Evolutionary conservation across 768 basidiomycete species (phyloP).

Genomic region (Nidularia pulvinata): DNA sequence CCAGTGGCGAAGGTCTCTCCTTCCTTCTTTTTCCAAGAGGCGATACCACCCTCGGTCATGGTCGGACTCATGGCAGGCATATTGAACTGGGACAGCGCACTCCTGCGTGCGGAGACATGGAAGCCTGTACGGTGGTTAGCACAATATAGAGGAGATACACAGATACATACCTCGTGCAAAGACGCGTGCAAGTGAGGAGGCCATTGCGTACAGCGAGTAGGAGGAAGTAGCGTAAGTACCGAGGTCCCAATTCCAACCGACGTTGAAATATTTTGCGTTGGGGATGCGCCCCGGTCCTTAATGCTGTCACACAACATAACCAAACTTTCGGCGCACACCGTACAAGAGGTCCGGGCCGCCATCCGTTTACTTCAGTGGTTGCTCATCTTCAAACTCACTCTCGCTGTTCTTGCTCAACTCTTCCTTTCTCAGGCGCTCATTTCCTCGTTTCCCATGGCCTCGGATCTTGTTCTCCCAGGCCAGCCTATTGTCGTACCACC

Average conservation of each 20-base stretch:
- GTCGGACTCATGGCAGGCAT: slow-evolving; percentile 99
- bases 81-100: slow-evolving; percentile 84
- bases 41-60: slow-evolving; percentile 99
- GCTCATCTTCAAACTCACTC: background rate
- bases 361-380: too few relatives aligned
- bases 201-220: slow-evolving; percentile 41
- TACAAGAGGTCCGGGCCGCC: too few relatives aligned
- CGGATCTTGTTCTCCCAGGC: slow-evolving; percentile 61
- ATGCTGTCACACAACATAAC: background rate
- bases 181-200: slow-evolving; percentile 62
- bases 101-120: slow-evolving; percentile 76
- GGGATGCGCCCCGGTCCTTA: slow-evolving; percentile 12
- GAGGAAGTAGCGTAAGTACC: slow-evolving; percentile 9
- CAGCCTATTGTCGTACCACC: slow-evolving; percentile 67
- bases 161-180: slow-evolving; percentile 60
- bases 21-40: slow-evolving; percentile 96
- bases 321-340: too few relatives aligned
- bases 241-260: slow-evolving; percentile 7
- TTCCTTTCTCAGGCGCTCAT: background rate
- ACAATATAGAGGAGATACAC: background rate
- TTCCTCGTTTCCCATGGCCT: slow-evolving; percentile 10
- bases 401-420: slow-evolving; percentile 6
- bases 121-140: slow-evolving; percentile 51
- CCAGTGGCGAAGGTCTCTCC: slow-evolving; percentile 89
- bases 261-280: slow-evolving; percentile 19